Evolutionary conservation across 2,329 filamentous ascomycete species (phyloP).

Genomic region (Phaeosphaeria sp.): DNA sequence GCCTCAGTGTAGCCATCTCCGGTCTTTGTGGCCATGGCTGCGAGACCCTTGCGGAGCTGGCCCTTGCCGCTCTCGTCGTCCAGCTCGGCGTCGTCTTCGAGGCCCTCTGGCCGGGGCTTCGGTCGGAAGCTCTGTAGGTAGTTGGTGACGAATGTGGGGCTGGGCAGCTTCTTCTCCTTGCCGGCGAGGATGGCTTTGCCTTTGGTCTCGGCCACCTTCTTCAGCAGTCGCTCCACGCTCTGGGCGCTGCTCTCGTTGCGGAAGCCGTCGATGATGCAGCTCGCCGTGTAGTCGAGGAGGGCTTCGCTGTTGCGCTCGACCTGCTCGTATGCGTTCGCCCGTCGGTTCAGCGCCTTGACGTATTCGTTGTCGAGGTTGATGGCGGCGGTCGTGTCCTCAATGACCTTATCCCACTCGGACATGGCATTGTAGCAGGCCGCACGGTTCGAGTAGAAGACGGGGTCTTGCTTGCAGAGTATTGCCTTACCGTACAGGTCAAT

Average conservation of each 20-base stretch:
- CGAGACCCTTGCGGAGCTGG: constrained; percentile 82
- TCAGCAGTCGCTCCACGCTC: constrained; percentile 89
- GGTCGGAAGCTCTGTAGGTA: constrained; percentile 98
- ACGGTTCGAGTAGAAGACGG: constrained; percentile 98
- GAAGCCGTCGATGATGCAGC: constrained; percentile 98
- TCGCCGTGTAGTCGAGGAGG: constrained; percentile 95
- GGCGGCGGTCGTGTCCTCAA: constrained; percentile 95
- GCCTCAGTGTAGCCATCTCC: constrained; percentile 92
- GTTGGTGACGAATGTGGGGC: constrained; percentile 96
- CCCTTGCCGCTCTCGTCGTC: constrained; percentile 80
- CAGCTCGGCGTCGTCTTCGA: constrained; percentile 83
- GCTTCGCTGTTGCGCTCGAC: constrained; percentile 90
- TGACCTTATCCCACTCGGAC: constrained; percentile 91
- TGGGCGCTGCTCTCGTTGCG: constrained; percentile 88
- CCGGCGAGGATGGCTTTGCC: constrained; percentile 84
- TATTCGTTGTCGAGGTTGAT: constrained; percentile 94
- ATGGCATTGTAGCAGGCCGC: constrained; percentile 97
- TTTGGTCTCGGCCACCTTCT: constrained; percentile 96
- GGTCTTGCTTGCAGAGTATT: constrained; percentile 95
- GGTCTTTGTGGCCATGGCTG: constrained; percentile 83
- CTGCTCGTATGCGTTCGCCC: constrained; percentile 96
- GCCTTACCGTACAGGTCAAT: constrained; percentile 96
- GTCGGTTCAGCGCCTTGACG: constrained; percentile 95
- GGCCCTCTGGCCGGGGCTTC: constrained; percentile 76
- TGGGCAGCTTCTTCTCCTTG: constrained; percentile 86